Evolutionary conservation across 768 basidiomycete genomes (phyloP), one percentile per base, ranked within the genome.

Genomic region (Boletus rubroflammeus): DNA sequence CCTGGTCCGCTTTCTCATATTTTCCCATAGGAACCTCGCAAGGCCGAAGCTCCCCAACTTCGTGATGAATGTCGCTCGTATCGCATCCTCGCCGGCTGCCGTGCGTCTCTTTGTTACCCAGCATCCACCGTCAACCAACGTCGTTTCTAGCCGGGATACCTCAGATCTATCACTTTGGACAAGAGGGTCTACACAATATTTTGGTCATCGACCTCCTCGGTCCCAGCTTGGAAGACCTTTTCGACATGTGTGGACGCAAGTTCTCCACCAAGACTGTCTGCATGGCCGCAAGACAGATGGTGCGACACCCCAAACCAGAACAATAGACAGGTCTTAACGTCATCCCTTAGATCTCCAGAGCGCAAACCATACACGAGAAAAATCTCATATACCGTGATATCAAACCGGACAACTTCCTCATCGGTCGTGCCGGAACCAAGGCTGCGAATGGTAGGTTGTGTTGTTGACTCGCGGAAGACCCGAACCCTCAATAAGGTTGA

Each of bases 341-440:
- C 38, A 40, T 39, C 39, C 55, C 32, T 35, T 60, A 98, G 96
- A 78, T 99, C 55, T 84, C 91, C 47, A 86, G 97, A 64, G 94
- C 97, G 19, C 96, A 98, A 73, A 96, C 90, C 17, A 98, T 99
- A 49, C 97, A 99, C 73, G 96, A 98, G 74, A 98, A 98, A 81
- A 98, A 97, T 74, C 84, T 99, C 65, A 98, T 99, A 64, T 98
- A 99, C 72, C 90, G 97, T 51, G 97, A 99, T 71, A 98, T 99
- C 78, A 99, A 99, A 73, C 97, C 97, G 10, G 97, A 98, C 76
- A 99, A 99, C 74, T 99, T 99, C 72, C 82, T 99, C 61, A 88
- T 98, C 67, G 97, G 97, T 35, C 86, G 96, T 21, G 87, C 96
- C 9, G 86, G 85, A 35, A 97, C 93, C 21, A 98, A 98, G 75